Conservation (phyloP, 2,329 filamentous ascomycete species). For the Lachnellula subtilissima region DNA sequence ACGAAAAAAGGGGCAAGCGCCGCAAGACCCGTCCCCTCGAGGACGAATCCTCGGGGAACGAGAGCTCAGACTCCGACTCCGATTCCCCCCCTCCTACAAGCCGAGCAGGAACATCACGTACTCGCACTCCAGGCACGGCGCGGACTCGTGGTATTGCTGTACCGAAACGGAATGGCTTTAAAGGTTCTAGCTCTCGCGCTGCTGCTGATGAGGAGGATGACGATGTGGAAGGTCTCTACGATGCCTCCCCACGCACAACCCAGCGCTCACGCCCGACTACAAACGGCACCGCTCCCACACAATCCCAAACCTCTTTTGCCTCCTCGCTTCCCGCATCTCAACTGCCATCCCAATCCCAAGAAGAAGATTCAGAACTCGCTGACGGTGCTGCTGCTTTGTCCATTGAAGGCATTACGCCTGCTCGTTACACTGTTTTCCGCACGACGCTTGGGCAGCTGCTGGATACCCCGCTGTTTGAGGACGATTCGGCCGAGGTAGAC, state of each 20-base stretch:
- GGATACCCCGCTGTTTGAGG: constrained; percentile 75
- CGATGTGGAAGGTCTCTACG: constrained; percentile 36
- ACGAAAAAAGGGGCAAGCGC: constrained; percentile 77
- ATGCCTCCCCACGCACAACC: constrained; percentile 27
- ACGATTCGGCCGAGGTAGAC: constrained; percentile 74
- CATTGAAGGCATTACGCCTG: constrained; percentile 37
- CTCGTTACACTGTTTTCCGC: constrained; percentile 71
- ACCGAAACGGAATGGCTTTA: constrained; percentile 23
- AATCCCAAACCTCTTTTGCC: constrained; percentile 36
- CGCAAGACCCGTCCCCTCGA: constrained; percentile 61
- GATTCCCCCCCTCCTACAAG: constrained; percentile 27
- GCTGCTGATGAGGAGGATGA: constrained; percentile 47
- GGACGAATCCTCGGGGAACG: constrained; percentile 55
- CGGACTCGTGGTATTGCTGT: constrained; percentile 30
- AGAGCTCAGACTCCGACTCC: constrained; percentile 48
- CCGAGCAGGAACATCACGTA: constrained; percentile 29
- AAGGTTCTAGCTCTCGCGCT: constrained; percentile 30
- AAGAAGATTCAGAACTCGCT: constrained; percentile 26
- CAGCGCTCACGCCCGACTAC: constrained; percentile 19
- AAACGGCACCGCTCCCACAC: constrained; percentile 10
- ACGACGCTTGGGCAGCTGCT: constrained; percentile 78
- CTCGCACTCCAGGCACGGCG: constrained; percentile 30
- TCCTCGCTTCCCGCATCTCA: constrained; percentile 35
- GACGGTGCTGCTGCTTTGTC: constrained; percentile 24
- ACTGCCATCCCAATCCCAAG: constrained; percentile 25